Evolutionary conservation across 108 stramenopile genomes (phyloP), one percentile per base, ranked within the genome.

Genomic region (Skeletonema tropicum): DNA sequence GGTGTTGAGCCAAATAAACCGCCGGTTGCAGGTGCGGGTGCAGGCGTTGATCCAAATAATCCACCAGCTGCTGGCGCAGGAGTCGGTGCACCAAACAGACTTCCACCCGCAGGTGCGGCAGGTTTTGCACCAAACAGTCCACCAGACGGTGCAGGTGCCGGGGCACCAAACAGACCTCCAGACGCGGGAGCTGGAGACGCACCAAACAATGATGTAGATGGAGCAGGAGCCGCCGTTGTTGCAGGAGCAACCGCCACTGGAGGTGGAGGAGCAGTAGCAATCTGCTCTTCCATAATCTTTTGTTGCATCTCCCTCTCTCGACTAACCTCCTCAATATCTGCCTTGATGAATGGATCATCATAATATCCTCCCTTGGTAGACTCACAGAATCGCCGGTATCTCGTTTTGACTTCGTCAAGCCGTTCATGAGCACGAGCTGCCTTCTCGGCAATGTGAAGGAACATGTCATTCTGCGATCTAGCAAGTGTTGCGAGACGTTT

Each of bases 321-420:
- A 57, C 85, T 75, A 41, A 66, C 57, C 63, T 93, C 89, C 61
- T 81, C 79, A 23, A 69, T 69, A 35, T 83, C 80, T 2, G 88
- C 89, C 61, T 77, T 74, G 21, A 85, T 80, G 59, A 94, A 80
- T 23, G 90, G 89, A 83, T 94, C 90, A 38, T 73, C 82, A 49
- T 73, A 76, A 60, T 77, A 64, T 6, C 74, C 74, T 13, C 86
- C 89, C 60, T 57, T 66, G 21, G 39, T 65, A 0, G 48, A 57
- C 74, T 89, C 87, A 38, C 68, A 72, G 14, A 59, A 64, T 49
- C 77, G 58, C 25, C 66, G 71, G 70, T 89, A 89, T 21, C 80
- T 38, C 5, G 63, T 17, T 55, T 91, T 83, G 6, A 89, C 30
- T 57, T 86, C 60, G 6, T 89, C 89, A 67, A 90, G 58, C 31